Evolutionary conservation across 305 asterid species (phyloP).

Genomic region (Rubia peregrina): DNA sequence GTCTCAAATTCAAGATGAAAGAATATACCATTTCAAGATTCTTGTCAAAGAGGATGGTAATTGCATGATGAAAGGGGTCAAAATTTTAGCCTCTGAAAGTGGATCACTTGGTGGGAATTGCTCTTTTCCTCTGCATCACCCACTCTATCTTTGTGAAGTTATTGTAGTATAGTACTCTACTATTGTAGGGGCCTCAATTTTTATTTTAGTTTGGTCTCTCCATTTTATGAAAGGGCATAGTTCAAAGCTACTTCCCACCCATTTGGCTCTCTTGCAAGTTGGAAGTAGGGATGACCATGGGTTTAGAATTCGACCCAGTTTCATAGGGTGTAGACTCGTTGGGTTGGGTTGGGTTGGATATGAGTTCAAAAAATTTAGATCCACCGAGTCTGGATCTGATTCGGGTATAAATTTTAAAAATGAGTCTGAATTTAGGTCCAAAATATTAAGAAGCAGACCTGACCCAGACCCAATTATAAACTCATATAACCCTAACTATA

Average conservation of each 20-base stretch:
- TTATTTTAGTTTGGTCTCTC: neutral
- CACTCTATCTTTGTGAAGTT: neutral
- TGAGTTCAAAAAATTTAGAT: too few relatives aligned
- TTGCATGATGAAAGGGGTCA: neutral
- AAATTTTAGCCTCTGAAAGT: slow-evolving; percentile 6
- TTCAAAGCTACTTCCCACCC: neutral
- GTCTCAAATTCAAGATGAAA: neutral
- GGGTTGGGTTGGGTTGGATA: too few relatives aligned
- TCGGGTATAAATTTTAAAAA: too few relatives aligned
- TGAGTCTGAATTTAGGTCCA: too few relatives aligned
- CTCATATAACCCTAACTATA: too few relatives aligned
- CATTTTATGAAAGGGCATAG: slow-evolving; percentile 2
- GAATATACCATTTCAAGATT: slow-evolving; percentile 5
- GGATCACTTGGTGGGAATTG: slow-evolving; percentile 1
- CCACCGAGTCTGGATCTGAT: too few relatives aligned
- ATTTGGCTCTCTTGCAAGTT: neutral
- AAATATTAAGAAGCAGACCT: too few relatives aligned
- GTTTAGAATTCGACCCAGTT: too few relatives aligned
- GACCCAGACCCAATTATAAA: too few relatives aligned
- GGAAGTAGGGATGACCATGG: too few relatives aligned
- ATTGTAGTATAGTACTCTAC: neutral
- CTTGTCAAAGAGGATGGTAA: neutral
- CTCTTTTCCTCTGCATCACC: neutral
- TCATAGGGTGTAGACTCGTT: too few relatives aligned
- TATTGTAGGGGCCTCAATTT: neutral